Percentiles rank a stretch among this genome's conserved stretches.
Conservation (phyloP, 148 eudicot genomes). For the Rhododendron ovatum region DNA sequence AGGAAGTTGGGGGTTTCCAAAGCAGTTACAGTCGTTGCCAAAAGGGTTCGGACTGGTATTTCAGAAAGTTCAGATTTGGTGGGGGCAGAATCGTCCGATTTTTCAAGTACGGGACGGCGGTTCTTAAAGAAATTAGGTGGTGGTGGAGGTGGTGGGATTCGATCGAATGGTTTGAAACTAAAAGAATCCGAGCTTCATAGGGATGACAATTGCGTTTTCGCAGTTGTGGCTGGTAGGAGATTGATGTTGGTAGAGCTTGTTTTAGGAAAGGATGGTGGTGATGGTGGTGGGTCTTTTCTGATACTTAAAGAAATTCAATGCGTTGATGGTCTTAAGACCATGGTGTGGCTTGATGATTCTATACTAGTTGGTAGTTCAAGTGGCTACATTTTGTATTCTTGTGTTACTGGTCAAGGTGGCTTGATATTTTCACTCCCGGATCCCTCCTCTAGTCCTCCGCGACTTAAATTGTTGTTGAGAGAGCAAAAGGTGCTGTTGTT, state of each 20-base stretch:
- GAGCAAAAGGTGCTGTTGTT: conserved; percentile 62
- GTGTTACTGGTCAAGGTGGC: conserved; percentile 48
- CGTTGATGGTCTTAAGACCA: conserved; percentile 51
- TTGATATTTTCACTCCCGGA: conserved; percentile 81
- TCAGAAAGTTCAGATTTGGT: conserved; percentile 24
- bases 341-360: conserved; percentile 84
- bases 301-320: conserved; percentile 71
- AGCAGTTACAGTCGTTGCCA: conserved; percentile 52
- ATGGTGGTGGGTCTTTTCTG: conserved; percentile 36
- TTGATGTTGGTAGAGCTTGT: conserved; percentile 55
- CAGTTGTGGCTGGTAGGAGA: conserved; percentile 52
- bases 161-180: conserved; percentile 40
- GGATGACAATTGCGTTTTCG: conserved; percentile 43
- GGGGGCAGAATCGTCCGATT: conserved; percentile 19
- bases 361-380: conserved; percentile 56
- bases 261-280: conserved; percentile 15
- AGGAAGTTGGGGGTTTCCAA: conserved; percentile 36
- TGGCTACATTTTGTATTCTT: conserved; percentile 80
- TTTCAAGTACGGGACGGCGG: conserved; percentile 32
- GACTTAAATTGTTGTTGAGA: conserved; percentile 56
- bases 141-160: conserved; percentile 38
- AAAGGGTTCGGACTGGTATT: conserved; percentile 40
- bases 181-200: conserved; percentile 31
- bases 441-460: conserved; percentile 39
- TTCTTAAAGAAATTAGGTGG: conserved; percentile 52